A percentile compares a stretch with the other conserved stretches of the same genome.
Evolutionary conservation across 2,329 filamentous ascomycete species (phyloP).

Genomic region (Rosellinia necatrix): DNA sequence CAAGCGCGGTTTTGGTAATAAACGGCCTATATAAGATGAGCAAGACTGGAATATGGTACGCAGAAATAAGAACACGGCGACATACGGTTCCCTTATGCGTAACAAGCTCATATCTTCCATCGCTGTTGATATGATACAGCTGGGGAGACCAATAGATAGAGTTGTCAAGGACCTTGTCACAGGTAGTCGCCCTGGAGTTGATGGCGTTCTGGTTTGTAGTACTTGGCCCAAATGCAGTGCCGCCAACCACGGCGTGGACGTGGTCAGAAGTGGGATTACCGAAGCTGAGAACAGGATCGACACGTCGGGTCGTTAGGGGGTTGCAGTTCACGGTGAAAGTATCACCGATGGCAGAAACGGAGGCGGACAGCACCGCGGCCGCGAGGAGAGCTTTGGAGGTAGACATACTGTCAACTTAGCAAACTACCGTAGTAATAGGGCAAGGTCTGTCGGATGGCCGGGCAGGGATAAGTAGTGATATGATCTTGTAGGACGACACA

Average conservation of each 20-base stretch:
- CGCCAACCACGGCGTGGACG: constrained; percentile 18
- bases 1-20: constrained; percentile 26
- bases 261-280: constrained; percentile 18
- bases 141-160: constrained; percentile 20
- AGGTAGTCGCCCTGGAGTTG: constrained; percentile 18
- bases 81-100: constrained; percentile 15
- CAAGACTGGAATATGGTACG: background rate
- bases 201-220: constrained; percentile 17
- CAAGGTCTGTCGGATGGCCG: too few relatives aligned
- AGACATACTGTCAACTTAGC: constrained; percentile 22
- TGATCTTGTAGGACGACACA: too few relatives aligned
- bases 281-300: constrained; percentile 18
- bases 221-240: constrained; percentile 12
- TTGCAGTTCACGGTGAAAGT: constrained; percentile 24
- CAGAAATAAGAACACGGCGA: background rate
- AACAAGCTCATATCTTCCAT: constrained; percentile 17
- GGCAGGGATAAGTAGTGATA: too few relatives aligned
- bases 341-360: constrained; percentile 15
- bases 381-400: constrained; percentile 12
- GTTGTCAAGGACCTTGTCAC: constrained; percentile 20
- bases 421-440: too few relatives aligned
- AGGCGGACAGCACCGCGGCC: constrained; percentile 17
- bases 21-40: constrained; percentile 16
- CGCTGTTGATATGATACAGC: constrained; percentile 20
- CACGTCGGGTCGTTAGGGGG: constrained; percentile 16